Evolutionary conservation across 306 rosid genomes (phyloP).

Genomic region (Cicer pinnatifidum): DNA sequence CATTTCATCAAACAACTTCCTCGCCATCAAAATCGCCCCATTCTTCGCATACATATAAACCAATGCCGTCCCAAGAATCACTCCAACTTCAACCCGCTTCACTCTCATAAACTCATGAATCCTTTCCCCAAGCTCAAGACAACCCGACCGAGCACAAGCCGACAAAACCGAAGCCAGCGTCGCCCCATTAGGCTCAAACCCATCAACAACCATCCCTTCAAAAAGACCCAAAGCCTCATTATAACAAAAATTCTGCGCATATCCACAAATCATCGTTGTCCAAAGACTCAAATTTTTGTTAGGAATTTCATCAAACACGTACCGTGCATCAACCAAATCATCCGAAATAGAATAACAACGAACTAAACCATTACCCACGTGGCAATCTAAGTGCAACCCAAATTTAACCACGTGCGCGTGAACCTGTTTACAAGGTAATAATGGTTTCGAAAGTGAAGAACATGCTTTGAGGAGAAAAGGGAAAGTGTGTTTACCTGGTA

Average conservation of each 20-base stretch:
- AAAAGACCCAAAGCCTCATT: constrained; percentile 56
- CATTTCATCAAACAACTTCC: constrained; percentile 51
- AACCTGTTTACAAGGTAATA: constrained; percentile 47
- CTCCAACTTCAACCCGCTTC: constrained; percentile 50
- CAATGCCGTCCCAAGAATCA: constrained; percentile 58
- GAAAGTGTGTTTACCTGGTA: constrained; percentile 59
- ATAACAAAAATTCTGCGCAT: constrained; percentile 51
- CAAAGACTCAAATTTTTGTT: constrained; percentile 47
- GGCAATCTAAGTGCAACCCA: constrained; percentile 46
- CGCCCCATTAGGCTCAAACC: constrained; percentile 52
- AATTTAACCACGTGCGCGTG: constrained; percentile 52
- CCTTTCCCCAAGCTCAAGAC: constrained; percentile 50
- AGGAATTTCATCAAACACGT: constrained; percentile 47
- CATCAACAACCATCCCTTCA: constrained; percentile 45
- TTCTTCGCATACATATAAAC: constrained; percentile 56
- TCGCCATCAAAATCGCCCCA: constrained; percentile 45
- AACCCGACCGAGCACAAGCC: constrained; percentile 55
- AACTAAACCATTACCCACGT: constrained; percentile 51
- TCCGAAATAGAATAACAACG: constrained; percentile 47
- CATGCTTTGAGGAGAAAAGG: constrained; percentile 57
- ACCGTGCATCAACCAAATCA: constrained; percentile 42
- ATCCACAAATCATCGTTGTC: constrained; percentile 54
- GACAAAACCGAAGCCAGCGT: constrained; percentile 56
- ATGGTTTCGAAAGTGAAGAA: constrained; percentile 30
- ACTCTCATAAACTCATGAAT: constrained; percentile 48